Base-by-base conservation (phyloP, 106 monocot species). In the Dioscorea zingiberensis region DNA sequence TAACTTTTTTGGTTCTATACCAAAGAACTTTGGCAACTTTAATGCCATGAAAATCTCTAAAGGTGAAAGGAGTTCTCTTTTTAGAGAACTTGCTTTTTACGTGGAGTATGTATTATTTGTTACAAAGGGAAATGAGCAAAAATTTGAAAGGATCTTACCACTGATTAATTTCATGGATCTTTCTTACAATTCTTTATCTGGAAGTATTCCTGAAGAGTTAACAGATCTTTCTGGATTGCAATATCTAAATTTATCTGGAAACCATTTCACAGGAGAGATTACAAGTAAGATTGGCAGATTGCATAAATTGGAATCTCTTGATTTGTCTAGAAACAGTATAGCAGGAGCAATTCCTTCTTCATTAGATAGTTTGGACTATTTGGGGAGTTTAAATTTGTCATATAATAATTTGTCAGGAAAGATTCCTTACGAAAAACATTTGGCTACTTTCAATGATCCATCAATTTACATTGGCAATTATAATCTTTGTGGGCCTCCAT, bases 1-100 rank as follows among this genome's bases (percentile, higher is more conserved):
- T 59, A 58, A 47, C 54, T 48, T 77, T 1, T 70, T 64, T 18
- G 76, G 70, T 0, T 3, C 10, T 5, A 56, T 77, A 27, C 70
- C 76, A 0, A 14, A 2, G n/a, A 21, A 14, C 13, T 38, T 63
- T 21, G 45, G 63, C 2, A 45, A 63, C 44, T 45, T 63, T 46
- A 46, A 3, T 22, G 30, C 1, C 0, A 63, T 63, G 44, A 38
- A 6, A 38, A 8, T 38, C 0, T 38, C 38, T 6, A 38, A 38
- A 38, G 10, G n/a, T n/a, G n/a, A n/a, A n/a, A n/a, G n/a, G n/a
- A n/a, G n/a, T n/a, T n/a, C n/a, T n/a, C n/a, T n/a, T n/a, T n/a
- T n/a, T n/a, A n/a, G n/a, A n/a, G n/a, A n/a, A n/a, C n/a, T n/a
- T n/a, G n/a, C n/a, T n/a, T n/a, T n/a, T 30, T 30, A 30, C 4